Percentiles rank a stretch among this genome's conserved stretches.
Evolutionary conservation across 140 eudicot genomes (phyloP).

Genomic region (Erigeron philadelphicus): DNA sequence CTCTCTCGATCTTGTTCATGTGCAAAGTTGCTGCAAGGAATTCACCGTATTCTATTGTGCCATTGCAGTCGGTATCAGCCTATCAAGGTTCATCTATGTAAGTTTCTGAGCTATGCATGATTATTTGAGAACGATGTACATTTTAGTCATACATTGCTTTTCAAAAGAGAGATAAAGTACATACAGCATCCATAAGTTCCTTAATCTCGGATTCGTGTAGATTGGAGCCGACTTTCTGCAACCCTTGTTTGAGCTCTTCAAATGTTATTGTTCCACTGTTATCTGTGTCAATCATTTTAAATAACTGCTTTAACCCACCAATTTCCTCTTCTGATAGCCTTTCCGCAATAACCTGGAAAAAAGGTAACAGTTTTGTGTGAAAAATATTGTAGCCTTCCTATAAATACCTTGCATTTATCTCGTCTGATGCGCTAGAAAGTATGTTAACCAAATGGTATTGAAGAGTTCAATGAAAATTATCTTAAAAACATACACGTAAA

Average conservation of each 20-base stretch:
- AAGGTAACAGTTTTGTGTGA: neutral
- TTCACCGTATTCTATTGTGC: slow-evolving; percentile 90
- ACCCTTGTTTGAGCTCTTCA: slow-evolving; percentile 74
- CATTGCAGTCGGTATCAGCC: slow-evolving; percentile 90
- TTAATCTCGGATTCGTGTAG: slow-evolving; percentile 80
- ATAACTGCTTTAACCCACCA: slow-evolving; percentile 82
- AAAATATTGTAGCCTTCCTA: neutral
- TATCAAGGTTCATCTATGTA: slow-evolving; percentile 19
- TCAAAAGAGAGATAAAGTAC: neutral
- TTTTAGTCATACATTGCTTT: neutral
- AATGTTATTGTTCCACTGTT: slow-evolving; percentile 87
- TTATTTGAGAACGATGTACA: neutral
- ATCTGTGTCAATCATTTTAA: slow-evolving; percentile 81
- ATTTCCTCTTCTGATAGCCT: slow-evolving; percentile 96
- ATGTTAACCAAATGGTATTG: neutral
- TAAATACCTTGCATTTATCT: neutral
- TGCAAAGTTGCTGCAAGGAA: slow-evolving; percentile 90
- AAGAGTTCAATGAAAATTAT: neutral
- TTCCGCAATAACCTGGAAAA: slow-evolving; percentile 81
- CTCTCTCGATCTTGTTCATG: slow-evolving; percentile 79
- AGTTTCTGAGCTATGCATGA: slow-evolving; percentile 13
- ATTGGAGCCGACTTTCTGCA: slow-evolving; percentile 75
- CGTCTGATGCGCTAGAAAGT: no score
- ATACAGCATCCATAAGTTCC: slow-evolving; percentile 83
- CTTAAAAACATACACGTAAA: slow-evolving; percentile 45